Evolutionary conservation across 768 basidiomycete species (phyloP).

Genomic region (Kwoniella bestiolae): DNA sequence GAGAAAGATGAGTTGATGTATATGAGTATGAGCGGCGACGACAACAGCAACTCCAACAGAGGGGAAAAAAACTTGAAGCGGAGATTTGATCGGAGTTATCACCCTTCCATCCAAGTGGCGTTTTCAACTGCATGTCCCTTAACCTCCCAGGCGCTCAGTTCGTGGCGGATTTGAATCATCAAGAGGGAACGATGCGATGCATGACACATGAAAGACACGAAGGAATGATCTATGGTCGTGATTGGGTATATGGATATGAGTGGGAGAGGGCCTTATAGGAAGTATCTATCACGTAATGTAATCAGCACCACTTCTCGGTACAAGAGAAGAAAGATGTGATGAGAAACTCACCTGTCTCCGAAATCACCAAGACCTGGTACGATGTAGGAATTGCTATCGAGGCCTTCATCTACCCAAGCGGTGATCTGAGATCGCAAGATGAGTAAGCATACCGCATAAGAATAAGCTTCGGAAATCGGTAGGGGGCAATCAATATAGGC

Average conservation of each 20-base stretch:
- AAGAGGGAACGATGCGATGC: conserved; percentile 7
- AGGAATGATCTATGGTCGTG: background rate
- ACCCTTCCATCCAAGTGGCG: conserved; percentile 11
- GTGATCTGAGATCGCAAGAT: conserved; percentile 76
- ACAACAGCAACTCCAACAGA: background rate
- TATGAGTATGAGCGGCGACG: conserved; percentile 16
- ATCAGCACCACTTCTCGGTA: conserved; percentile 3
- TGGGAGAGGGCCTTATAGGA: conserved; percentile 26
- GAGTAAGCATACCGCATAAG: background rate
- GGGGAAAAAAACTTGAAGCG: conserved; percentile 5
- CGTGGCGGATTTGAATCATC: background rate
- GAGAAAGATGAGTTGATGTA: background rate
- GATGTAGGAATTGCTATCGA: conserved; percentile 89
- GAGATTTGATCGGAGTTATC: conserved; percentile 16
- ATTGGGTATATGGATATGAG: background rate
- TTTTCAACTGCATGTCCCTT: background rate
- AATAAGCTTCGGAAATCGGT: background rate
- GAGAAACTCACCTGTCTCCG: conserved; percentile 65
- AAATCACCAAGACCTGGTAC: conserved; percentile 97
- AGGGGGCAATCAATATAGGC: conserved; percentile 36
- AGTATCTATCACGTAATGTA: conserved; percentile 24
- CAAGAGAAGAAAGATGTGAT: no score
- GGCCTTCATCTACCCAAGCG: conserved; percentile 91
- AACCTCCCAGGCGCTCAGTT: no score
- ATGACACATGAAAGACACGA: conserved; percentile 3